Evolutionary conservation across 176 grass and related monocot species (phyloP), one percentile per base, ranked within the genome.

Genomic region (Aegilops longissima): DNA sequence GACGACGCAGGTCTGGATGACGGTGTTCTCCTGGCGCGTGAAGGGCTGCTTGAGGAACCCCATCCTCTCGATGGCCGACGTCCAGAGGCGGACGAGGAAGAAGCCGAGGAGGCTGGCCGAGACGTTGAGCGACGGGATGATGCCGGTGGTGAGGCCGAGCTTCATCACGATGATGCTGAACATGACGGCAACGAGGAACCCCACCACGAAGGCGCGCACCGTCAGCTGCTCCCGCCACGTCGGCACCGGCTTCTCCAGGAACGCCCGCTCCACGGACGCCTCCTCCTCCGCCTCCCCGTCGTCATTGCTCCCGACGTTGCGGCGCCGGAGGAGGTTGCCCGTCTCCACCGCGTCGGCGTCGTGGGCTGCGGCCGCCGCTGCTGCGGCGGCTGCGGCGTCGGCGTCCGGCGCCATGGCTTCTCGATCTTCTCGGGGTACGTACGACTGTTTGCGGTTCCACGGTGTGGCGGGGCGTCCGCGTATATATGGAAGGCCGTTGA

Each of bases 51-150:
- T 88, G 33, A 89, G 83, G 24, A 85, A 0, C 0, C 90, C 88
- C 44, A 66, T 61, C 86, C 25, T 56, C 24, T 90, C 90, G 79
- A 97, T 66, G 45, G 70, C 49, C 30, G 38, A 81, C 31, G 88
- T 97, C 92, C 92, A 97, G 13, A 79, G 1, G 59, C 80, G 82
- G 56, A 92, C 45, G 58, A 90, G 80, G 90, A 97, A 97, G 89
- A 89, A 97, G 45, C 83, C 84, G 52, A 97, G 90, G 58, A 94
- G 86, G 70, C 94, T 84, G 29, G 94, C 90, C 1, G 90, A 90
- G 75, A 93, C 91, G 84, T 97, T 97, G 79, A 97, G 91, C 56
- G 91, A 97, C 3, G 93, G 95, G 84, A 93, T 90, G 87, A 97
- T 90, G 64, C 95, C 93, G 16, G 93, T 95, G 49, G 95, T 95